Conservation (phyloP, 305 asterid species). For the Fraxinus nigra region DNA sequence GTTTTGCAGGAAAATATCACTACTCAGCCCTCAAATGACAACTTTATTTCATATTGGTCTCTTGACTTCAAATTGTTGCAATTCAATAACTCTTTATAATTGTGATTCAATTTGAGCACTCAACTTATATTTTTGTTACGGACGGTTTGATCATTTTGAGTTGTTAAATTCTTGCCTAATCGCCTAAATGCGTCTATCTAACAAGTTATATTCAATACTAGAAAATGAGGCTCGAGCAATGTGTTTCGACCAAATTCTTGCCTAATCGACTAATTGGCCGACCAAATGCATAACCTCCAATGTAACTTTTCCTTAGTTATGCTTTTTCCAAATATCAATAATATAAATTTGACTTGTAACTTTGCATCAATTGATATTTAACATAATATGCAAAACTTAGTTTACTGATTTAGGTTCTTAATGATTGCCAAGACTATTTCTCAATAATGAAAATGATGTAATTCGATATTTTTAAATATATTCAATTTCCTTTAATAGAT, state of each 20-base stretch:
- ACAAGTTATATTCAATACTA: not conserved
- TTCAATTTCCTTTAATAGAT: not conserved
- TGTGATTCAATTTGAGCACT: not conserved
- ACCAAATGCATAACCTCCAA: not conserved
- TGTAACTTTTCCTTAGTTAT: not conserved
- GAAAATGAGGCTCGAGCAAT: too few species aligned
- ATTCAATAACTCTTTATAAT: not conserved
- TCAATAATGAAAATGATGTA: not conserved
- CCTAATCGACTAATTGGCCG: not conserved
- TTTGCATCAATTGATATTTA: not conserved
- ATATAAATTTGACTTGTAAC: not conserved
- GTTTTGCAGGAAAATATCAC: not conserved
- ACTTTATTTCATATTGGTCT: not conserved
- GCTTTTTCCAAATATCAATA: not conserved
- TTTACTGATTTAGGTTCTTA: not conserved
- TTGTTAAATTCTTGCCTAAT: not conserved
- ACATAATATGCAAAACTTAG: not conserved
- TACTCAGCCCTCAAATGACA: not conserved
- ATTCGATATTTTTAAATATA: not conserved
- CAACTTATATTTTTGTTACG: not conserved
- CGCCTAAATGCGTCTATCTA: not conserved
- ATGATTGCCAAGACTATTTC: not conserved
- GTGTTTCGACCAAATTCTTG: not conserved
- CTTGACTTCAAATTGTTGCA: not conserved
- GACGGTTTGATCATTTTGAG: not conserved